Conservation (phyloP, 345 rosid genomes). For the Citrus mangshanensis region DNA sequence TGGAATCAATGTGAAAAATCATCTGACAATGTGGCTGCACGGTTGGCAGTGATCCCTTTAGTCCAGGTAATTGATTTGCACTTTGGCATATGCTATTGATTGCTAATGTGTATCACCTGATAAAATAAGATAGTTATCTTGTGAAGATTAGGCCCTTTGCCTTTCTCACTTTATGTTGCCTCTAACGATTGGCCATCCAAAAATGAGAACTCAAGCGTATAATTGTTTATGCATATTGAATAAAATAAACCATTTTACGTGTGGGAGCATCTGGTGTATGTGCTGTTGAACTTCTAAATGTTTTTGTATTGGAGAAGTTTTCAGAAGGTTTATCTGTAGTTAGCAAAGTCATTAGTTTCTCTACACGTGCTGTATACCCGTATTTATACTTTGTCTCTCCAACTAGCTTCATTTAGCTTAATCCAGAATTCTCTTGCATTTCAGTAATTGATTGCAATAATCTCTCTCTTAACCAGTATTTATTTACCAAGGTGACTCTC, state of each 20-base stretch:
- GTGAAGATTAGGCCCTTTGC: background rate
- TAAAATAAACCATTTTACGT: background rate
- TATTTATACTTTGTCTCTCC: too few relatives aligned
- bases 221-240: background rate
- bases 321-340: background rate
- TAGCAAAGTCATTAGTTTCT: background rate
- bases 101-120: background rate
- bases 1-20: conserved; percentile 90
- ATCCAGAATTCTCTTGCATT: background rate
- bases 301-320: background rate
- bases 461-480: background rate
- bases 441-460: background rate
- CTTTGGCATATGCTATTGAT: background rate
- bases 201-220: background rate
- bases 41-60: conserved; percentile 73
- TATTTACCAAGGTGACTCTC: background rate
- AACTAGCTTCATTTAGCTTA: background rate
- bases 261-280: background rate
- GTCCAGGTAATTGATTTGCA: conserved; percentile 49
- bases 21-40: conserved; percentile 77
- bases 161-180: background rate
- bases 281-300: background rate
- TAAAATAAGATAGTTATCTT: background rate
- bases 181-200: background rate
- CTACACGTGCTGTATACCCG: background rate